Conservation (phyloP, 306 rosid genomes). For the Corylus avellana region DNA sequence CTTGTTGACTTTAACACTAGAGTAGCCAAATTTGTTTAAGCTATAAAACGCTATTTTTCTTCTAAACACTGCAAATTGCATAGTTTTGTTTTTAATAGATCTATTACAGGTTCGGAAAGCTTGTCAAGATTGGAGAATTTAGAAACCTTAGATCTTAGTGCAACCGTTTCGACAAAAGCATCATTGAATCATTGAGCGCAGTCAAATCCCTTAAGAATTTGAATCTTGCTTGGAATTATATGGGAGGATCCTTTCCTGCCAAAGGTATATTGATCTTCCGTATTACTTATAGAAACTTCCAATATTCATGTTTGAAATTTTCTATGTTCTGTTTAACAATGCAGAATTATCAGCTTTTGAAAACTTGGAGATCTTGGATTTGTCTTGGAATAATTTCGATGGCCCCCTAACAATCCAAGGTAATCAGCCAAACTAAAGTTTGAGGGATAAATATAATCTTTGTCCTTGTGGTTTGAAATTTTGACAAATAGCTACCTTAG, state of each 20-base stretch:
- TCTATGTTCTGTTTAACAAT: background rate
- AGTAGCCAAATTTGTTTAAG: too few relatives aligned
- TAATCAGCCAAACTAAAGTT: too few relatives aligned
- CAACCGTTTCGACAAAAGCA: too few relatives aligned
- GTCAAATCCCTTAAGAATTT: constrained; percentile 3
- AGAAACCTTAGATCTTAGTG: constrained; percentile 5
- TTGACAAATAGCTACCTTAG: too few relatives aligned
- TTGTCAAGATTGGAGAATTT: constrained; percentile 4
- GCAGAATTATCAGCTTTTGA: constrained; percentile 9
- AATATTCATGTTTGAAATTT: background rate
- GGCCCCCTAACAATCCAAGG: background rate
- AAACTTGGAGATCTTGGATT: constrained; percentile 22
- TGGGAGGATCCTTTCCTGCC: constrained; percentile 4
- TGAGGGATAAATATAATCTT: too few relatives aligned
- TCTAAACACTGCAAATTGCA: background rate
- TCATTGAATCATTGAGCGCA: too few relatives aligned
- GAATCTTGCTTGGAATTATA: background rate
- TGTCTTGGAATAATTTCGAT: background rate
- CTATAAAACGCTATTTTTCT: background rate
- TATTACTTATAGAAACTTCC: background rate
- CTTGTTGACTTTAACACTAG: too few relatives aligned
- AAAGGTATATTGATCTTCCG: constrained; percentile 1
- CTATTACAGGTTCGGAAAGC: background rate
- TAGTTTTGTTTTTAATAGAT: too few relatives aligned
- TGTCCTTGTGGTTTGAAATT: too few relatives aligned